Conservation (phyloP, 257 asterid species). For the Verbena officinalis region DNA sequence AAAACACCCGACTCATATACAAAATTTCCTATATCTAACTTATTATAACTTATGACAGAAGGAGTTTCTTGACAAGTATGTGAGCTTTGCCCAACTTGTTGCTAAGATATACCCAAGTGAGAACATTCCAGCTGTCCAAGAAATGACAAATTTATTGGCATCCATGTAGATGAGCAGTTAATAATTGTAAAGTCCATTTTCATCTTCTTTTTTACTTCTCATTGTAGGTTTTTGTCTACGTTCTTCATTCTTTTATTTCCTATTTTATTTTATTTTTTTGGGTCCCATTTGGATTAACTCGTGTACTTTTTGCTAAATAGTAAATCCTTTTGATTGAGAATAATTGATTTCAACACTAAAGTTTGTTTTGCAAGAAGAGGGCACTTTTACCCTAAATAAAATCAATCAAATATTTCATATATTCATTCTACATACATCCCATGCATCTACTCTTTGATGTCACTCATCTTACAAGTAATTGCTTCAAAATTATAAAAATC, state of each 20-base stretch:
- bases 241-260: background rate
- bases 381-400: background rate
- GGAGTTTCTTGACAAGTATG: slow-evolving; percentile 92
- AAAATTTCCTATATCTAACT: slow-evolving; percentile 4
- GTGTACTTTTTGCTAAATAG: no score
- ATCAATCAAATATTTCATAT: background rate
- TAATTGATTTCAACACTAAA: no score
- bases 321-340: no score
- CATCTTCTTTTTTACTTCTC: slow-evolving; percentile 1
- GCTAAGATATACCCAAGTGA: slow-evolving; percentile 81
- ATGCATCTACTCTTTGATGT: background rate
- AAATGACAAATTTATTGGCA: slow-evolving; percentile 81
- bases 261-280: background rate
- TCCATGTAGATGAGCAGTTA: slow-evolving; percentile 56
- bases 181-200: slow-evolving; percentile 22
- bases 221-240: no score
- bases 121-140: slow-evolving; percentile 71
- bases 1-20: background rate
- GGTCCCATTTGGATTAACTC: no score
- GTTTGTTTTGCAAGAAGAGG: no score
- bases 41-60: slow-evolving; percentile 48
- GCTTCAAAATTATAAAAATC: slow-evolving; percentile 1
- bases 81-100: slow-evolving; percentile 79
- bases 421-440: background rate
- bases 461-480: background rate